Base-by-base conservation (phyloP, 164 flowering plant genomes). In the Stephania japonica region DNA sequence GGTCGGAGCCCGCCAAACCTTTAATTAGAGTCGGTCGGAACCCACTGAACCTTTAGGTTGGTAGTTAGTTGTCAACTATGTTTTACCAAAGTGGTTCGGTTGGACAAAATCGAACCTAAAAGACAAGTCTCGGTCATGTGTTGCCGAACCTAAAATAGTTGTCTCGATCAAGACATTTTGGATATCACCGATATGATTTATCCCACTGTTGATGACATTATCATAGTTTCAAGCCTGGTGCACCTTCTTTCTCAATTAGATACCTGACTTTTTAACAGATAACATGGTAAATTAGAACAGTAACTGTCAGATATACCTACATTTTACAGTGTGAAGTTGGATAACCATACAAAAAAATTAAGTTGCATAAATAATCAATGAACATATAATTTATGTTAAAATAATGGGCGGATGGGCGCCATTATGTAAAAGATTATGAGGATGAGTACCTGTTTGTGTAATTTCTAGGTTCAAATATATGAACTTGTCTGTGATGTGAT, bases 371-470 rank as follows among this genome's bases (percentile, higher is more conserved):
- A 56, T 56, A n/a, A 56, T 56, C 62, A 32, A 32, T 1, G 38
- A 32, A 32, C 38, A 4, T 14, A 25, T 59, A 16, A 43, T 72
- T 42, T 69, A 50, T 42, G 21, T 76, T 43, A 59, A 75, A 69
- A 27, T 23, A 23, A 66, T 12, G 59, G 24, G 41, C 3, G 7
- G 32, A 27, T 21, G 7, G 32, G 38, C 32, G 32, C 41, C 72
- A n/a, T 19, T 19, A 18, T 68, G 41, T n/a, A 43, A n/a, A 23
- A 9, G 69, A 50, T 11, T 23, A 8, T 47, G 19, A 12, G 42
- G 42, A 64, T 67, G 41, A 9, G 47, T 18, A 66, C 11, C 14
- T 72, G 19, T 19, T 56, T 56, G 18, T 56, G 21, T n/a, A 18
- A 56, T 50, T 13, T 16, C 19, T 6, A 65, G 23, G 70, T 11